phyloP scores from a whole-genome alignment of 192 early-diverging fungal species.

The Coemansia sp. region DNA sequence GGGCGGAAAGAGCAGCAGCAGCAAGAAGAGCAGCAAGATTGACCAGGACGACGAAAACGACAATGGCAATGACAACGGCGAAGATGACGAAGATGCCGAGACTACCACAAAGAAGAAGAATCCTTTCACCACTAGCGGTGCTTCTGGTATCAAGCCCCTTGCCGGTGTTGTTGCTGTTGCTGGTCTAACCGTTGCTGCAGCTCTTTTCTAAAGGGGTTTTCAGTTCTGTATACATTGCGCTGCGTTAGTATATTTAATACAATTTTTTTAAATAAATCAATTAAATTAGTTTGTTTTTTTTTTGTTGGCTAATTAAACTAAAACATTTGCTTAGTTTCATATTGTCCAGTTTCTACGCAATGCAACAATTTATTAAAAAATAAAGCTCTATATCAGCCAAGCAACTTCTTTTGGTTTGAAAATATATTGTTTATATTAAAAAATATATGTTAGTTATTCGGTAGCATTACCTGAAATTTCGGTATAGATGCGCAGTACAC shows the following conservation, averaged over 20 bases:
- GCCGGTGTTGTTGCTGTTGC: conserved; percentile 24
- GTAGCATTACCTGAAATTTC: too few species aligned
- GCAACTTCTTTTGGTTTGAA: too few species aligned
- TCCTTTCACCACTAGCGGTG: conserved; percentile 3
- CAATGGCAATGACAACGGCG: background rate
- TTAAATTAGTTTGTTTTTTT: background rate
- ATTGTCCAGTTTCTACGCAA: too few species aligned
- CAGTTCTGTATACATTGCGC: background rate
- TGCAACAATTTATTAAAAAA: too few species aligned
- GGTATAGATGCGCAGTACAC: too few species aligned
- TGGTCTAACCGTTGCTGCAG: conserved; percentile 14
- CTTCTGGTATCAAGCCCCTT: conserved; percentile 17
- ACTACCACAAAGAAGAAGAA: conserved; percentile 1
- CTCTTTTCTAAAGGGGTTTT: conserved; percentile 24
- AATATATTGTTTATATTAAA: too few species aligned
- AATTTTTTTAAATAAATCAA: background rate
- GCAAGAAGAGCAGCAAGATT: background rate
- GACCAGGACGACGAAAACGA: background rate
- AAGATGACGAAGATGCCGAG: background rate
- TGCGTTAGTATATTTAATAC: background rate
- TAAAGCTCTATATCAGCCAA: too few species aligned
- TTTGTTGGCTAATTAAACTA: background rate
- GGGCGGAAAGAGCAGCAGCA: background rate
- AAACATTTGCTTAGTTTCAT: too few species aligned
- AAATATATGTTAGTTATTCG: too few species aligned